phyloP scores from a whole-genome alignment of 2,329 filamentous ascomycete genomes.

The Capronia epimyces region DNA sequence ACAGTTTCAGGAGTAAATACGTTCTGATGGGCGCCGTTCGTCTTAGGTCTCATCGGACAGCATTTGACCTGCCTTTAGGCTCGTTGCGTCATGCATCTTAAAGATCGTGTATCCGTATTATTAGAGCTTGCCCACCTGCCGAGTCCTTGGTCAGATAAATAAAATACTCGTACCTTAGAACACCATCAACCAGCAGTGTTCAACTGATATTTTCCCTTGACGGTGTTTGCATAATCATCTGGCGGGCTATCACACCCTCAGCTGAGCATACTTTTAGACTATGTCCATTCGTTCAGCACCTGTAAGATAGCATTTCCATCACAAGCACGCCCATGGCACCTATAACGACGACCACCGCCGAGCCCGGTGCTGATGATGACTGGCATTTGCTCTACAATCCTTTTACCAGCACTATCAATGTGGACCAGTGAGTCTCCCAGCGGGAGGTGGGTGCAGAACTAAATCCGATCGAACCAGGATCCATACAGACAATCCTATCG shows the following conservation, averaged over 20 bases:
- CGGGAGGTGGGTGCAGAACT: neutral
- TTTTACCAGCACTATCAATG: slow-evolving; percentile 19
- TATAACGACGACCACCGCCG: neutral
- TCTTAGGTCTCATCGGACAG: no score
- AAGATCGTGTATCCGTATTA: no score
- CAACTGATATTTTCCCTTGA: no score
- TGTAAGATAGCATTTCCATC: neutral
- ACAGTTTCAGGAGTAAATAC: no score
- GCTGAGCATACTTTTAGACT: neutral
- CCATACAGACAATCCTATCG: slow-evolving; percentile 32
- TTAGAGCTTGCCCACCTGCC: no score
- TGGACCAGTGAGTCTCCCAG: slow-evolving; percentile 15
- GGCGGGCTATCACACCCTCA: neutral
- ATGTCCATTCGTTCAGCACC: neutral
- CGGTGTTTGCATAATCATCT: no score
- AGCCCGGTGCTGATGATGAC: slow-evolving; percentile 8
- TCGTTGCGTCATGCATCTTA: no score
- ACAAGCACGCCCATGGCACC: neutral
- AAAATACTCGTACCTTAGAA: no score
- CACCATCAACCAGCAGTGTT: no score
- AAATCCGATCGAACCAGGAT: slow-evolving; percentile 9
- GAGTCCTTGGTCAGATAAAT: no score
- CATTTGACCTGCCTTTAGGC: no score
- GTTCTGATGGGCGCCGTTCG: no score
- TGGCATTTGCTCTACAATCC: slow-evolving; percentile 28